phyloP scores from a whole-genome alignment of 1,284 basidiomycete genomes.

The Malassezia dermatis region DNA sequence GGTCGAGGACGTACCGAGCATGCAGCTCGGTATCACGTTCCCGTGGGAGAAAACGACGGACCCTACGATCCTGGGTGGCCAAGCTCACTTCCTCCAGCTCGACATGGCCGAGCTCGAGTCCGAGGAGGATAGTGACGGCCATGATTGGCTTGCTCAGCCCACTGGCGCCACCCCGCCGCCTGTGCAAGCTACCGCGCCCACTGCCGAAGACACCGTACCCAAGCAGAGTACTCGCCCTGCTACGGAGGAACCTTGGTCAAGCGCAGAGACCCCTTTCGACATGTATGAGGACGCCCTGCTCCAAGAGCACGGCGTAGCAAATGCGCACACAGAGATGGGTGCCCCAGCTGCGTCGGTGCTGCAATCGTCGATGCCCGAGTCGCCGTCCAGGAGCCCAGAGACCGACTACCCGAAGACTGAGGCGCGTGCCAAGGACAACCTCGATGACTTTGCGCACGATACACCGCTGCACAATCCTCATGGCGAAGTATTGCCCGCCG shows the following conservation, averaged over 20 bases:
- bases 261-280: not conserved
- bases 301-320: not conserved
- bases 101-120: constrained; percentile 7
- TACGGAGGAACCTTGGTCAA: not conserved
- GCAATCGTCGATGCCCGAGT: not conserved
- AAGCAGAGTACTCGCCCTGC: not conserved
- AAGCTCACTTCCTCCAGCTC: constrained; percentile 6
- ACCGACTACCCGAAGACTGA: not conserved
- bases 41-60: constrained; percentile 1
- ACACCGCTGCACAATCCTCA: not conserved
- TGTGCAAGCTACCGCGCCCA: not conserved
- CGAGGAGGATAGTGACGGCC: constrained; percentile 4
- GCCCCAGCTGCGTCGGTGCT: too few species aligned
- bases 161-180: not conserved
- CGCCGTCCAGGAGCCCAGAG: not conserved
- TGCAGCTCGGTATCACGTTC: constrained; percentile 10
- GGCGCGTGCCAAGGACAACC: not conserved
- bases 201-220: not conserved
- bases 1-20: not conserved
- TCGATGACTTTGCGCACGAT: not conserved
- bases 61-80: not conserved
- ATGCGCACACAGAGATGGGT: not conserved
- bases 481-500: not conserved
- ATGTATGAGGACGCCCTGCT: not conserved
- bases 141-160: not conserved